Evolutionary conservation across 371 early-diverging fungal species (phyloP).

Genomic region (Mycotypha africana): DNA sequence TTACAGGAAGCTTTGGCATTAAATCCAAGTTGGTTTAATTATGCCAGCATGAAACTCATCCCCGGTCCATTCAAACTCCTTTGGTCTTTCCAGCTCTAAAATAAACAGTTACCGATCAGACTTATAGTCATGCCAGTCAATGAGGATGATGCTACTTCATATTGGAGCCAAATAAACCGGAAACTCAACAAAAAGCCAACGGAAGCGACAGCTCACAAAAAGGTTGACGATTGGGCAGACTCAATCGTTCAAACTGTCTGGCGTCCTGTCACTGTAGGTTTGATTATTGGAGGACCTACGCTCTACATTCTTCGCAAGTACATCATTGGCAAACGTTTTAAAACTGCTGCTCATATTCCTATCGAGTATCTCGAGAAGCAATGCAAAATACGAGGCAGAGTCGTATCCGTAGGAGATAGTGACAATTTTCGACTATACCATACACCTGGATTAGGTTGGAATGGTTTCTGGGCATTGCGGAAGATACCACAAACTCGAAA

Average conservation of each 20-base stretch:
- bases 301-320: constrained; percentile 12
- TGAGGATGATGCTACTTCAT: not conserved
- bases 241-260: constrained; percentile 21
- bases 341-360: constrained; percentile 47
- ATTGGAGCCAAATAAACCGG: constrained; percentile 1
- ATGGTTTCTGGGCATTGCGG: constrained; percentile 52
- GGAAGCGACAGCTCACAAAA: not conserved
- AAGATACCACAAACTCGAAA: constrained; percentile 40
- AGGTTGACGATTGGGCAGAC: constrained; percentile 19
- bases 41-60: too few relatives aligned
- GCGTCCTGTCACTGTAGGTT: constrained; percentile 21
- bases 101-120: too few relatives aligned
- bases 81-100: too few relatives aligned
- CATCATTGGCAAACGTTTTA: constrained; percentile 32
- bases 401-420: constrained; percentile 55
- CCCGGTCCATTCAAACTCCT: too few relatives aligned
- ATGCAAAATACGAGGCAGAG: constrained; percentile 38
- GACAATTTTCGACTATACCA: constrained; percentile 62
- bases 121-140: too few relatives aligned
- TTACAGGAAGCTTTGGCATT: too few relatives aligned
- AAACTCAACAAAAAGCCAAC: not conserved
- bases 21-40: too few relatives aligned
- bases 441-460: constrained; percentile 58
- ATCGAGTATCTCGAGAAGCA: constrained; percentile 36
- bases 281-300: constrained; percentile 21